Evolutionary conservation across 805 yeast species (phyloP).

Genomic region (Scheffersomyces stipitis): DNA sequence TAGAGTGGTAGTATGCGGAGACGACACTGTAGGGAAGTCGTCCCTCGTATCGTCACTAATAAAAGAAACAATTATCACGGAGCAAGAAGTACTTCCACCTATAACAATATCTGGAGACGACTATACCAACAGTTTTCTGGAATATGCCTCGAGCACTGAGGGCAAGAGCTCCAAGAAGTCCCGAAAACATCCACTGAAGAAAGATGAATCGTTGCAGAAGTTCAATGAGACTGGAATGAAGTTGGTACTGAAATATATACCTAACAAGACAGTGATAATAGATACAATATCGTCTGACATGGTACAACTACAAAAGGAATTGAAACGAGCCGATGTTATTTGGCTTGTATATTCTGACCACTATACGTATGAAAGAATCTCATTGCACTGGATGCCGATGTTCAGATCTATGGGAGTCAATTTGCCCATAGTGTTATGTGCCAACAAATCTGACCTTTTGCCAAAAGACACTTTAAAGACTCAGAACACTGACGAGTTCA

Average conservation of each 20-base stretch:
- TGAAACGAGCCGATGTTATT: conserved; percentile 83
- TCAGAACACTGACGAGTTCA: conserved; percentile 69
- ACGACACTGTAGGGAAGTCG: conserved; percentile 86
- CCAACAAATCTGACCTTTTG: conserved; percentile 67
- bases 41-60: conserved; percentile 76
- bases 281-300: conserved; percentile 79
- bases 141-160: conserved; percentile 8
- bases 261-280: conserved; percentile 61
- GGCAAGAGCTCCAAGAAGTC: conserved; percentile 2
- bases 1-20: conserved; percentile 90
- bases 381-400: conserved; percentile 92
- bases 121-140: conserved; percentile 47
- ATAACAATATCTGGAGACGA: conserved; percentile 71
- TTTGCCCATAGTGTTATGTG: conserved; percentile 87
- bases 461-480: conserved; percentile 44
- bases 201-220: conserved; percentile 1
- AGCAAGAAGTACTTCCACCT: conserved; percentile 61
- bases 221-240: neutral
- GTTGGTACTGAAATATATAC: conserved; percentile 30
- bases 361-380: conserved; percentile 88
- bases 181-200: neutral
- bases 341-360: conserved; percentile 95
- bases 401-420: conserved; percentile 92
- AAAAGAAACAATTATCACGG: conserved; percentile 63
- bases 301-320: conserved; percentile 60